Conservation (phyloP, 2,329 filamentous ascomycete genomes). For the Fusarium devonianum region DNA sequence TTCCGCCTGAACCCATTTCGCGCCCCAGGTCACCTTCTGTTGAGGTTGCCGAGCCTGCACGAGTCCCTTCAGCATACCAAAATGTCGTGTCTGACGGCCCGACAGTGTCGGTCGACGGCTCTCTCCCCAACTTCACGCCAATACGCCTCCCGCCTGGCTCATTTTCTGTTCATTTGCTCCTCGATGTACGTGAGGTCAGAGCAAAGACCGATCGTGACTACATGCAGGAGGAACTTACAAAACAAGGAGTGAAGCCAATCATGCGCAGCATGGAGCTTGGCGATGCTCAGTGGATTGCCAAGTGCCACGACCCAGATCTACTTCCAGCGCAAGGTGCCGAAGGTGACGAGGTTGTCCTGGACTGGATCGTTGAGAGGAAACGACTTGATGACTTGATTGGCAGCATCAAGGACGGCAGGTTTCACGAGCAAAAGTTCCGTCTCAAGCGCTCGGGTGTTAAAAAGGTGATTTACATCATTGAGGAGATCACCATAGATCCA, state of each 20-base stretch:
- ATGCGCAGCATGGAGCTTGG: conserved; percentile 75
- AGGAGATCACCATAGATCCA: conserved; percentile 71
- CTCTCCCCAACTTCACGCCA: conserved; percentile 61
- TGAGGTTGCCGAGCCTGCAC: conserved; percentile 16
- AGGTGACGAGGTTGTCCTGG: conserved; percentile 75
- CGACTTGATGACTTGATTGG: conserved; percentile 79
- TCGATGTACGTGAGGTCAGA: conserved; percentile 79
- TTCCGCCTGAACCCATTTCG: conserved; percentile 1
- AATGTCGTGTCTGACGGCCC: conserved; percentile 52
- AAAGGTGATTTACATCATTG: conserved; percentile 80
- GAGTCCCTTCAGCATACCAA: conserved; percentile 41
- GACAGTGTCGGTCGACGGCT: conserved; percentile 39
- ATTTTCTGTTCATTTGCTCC: conserved; percentile 75
- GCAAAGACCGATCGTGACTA: conserved; percentile 78
- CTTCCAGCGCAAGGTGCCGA: conserved; percentile 65
- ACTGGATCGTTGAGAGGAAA: conserved; percentile 84
- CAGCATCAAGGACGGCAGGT: conserved; percentile 83
- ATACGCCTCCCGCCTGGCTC: conserved; percentile 68
- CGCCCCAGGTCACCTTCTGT: conserved; percentile 28
- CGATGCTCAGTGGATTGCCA: conserved; percentile 82
- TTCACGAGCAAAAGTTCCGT: conserved; percentile 85
- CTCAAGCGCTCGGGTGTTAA: conserved; percentile 75
- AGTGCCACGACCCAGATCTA: conserved; percentile 66
- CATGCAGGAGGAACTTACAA: conserved; percentile 73
- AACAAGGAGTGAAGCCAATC: conserved; percentile 69